Base-by-base conservation (phyloP, 2,329 filamentous ascomycete species). In the Plenodomus tracheiphilus region DNA sequence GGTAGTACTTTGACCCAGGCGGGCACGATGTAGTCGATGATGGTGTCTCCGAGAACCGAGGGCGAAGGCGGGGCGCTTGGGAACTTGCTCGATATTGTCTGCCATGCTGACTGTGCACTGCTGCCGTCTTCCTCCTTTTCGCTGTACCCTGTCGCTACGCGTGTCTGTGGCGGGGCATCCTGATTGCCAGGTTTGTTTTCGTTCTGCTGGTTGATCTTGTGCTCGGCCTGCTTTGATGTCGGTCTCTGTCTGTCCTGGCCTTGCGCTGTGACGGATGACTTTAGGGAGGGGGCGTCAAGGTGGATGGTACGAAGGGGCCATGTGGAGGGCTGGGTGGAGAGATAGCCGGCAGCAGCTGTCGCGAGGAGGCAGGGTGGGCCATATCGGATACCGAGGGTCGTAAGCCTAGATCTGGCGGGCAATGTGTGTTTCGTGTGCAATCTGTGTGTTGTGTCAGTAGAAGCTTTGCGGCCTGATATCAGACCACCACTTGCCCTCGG, bases 1-100 rank as follows among this genome's bases (percentile, higher is more conserved):
- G 92, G 92, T 16, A 97, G 76, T 36, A 84, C 69, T 56, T 85
- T 87, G 28, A 88, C 85, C 93, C 93, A 97, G 36, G 88, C 85
- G 0, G 93, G 93, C 2, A 95, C 74, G 28, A 97, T 85, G 55
- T 83, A 81, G 64, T 84, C 85, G 32, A 87, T 85, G 20, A 96
- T 75, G 17, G 74, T 79, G 41, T 79, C 78, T 16, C 75, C 72
- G 39, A 82, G 56, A 11, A 74, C 70, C 9, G 62, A 59, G 16
- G 66, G 61, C 0, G 63, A 68, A 15, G 64, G 56, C 5, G 65
- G 59, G 3, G 69, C 60, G 30, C 53, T 62, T 4, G 66, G 48
- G 20, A 72, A 54, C 43, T 63, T 67, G 50, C 48, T 55, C 11
- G 66, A 60, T 16, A 72, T 67, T 2, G 64, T 66, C 51, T 66